phyloP scores from a whole-genome alignment of 176 grass and related monocot species.

The Aegilops longissima region DNA sequence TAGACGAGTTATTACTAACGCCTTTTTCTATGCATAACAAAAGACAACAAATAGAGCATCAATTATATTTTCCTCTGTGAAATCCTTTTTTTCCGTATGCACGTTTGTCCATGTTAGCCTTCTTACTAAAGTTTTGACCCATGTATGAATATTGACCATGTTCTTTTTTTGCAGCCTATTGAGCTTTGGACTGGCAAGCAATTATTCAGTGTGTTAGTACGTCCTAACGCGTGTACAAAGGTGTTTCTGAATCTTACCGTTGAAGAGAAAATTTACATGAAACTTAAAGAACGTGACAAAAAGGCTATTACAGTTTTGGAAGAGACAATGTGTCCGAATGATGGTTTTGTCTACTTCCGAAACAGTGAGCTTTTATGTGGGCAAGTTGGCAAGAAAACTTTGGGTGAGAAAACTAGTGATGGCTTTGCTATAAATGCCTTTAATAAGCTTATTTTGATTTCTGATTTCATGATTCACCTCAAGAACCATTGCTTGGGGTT shows the following conservation, averaged over 20 bases:
- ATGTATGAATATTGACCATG: slow-evolving; percentile 13
- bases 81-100: slow-evolving; percentile 13
- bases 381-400: slow-evolving; percentile 83
- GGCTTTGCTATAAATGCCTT: neutral
- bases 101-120: slow-evolving; percentile 17
- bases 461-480: neutral
- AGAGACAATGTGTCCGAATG: slow-evolving; percentile 86
- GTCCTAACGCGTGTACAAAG: slow-evolving; percentile 78
- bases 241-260: slow-evolving; percentile 91
- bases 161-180: slow-evolving; percentile 64
- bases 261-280: slow-evolving; percentile 79
- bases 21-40: neutral
- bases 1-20: neutral
- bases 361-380: slow-evolving; percentile 94
- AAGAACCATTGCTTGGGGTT: neutral
- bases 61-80: slow-evolving; percentile 9
- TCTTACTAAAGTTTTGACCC: slow-evolving; percentile 23
- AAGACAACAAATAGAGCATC: neutral
- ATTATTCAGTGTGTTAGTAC: slow-evolving; percentile 83
- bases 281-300: slow-evolving; percentile 11
- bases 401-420: slow-evolving; percentile 57
- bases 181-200: slow-evolving; percentile 99
- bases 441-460: neutral
- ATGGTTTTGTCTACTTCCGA: slow-evolving; percentile 88
- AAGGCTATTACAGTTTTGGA: neutral